Evolutionary conservation across 164 flowering plant genomes (phyloP), one percentile per base, ranked within the genome.

Genomic region (Magnolia sinica): DNA sequence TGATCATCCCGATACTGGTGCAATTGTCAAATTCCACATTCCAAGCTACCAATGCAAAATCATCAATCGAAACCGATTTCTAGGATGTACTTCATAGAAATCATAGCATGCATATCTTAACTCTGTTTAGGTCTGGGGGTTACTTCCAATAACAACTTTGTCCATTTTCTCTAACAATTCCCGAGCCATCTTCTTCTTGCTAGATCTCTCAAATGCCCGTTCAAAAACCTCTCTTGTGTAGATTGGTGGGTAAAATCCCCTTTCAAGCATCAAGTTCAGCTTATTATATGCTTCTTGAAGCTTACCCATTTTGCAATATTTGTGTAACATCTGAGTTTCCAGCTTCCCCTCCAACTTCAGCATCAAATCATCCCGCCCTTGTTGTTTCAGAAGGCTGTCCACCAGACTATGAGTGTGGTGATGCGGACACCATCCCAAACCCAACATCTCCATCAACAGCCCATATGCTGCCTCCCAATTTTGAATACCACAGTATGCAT

Each of bases 231-330:
- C 84, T 68, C 80, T 83, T 1, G 73, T 77, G 87, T 37, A 37
- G 45, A 37, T 37, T 37, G 45, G 84, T 9, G 82, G 83, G 50
- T 22, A 61, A 27, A 81, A 50, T 6, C 88, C 85, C 72, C 64
- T 85, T 74, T 74, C 84, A 73, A 81, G 74, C 84, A 85, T 87
- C 69, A 79, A 76, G 37, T 59, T 67, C 22, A 85, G 74, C 77
- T 84, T 85, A 75, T 84, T 83, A 82, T 77, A 83, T 29, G 89
- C 88, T 31, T 72, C 80, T 59, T 81, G 81, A 23, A 87, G 74
- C 51, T 64, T 76, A 71, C 87, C 87, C 0, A 45, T 68, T 73
- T 83, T 85, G 76, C 88, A 87, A 24, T 83, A 77, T 79, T 80
- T 87, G 31, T 65, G 79, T 80, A 87, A 78, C 8, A 82, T 73